A percentile compares a stretch with the other conserved stretches of the same genome.
phyloP scores from a whole-genome alignment of 1,284 basidiomycete genomes.

The Cystobasidium slooffiae region DNA sequence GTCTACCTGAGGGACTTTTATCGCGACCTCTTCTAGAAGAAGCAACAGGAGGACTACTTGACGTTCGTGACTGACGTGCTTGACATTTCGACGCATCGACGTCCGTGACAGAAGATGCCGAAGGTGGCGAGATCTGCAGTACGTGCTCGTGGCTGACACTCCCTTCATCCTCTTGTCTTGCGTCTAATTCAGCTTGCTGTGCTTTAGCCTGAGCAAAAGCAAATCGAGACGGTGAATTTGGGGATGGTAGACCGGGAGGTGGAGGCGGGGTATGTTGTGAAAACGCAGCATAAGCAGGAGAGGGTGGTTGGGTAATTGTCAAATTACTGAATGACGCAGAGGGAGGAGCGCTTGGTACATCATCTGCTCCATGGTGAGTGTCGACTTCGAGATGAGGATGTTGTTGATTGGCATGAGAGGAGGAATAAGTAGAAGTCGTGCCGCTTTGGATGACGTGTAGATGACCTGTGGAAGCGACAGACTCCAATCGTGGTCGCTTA shows the following conservation, averaged over 20 bases:
- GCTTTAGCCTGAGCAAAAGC: not conserved
- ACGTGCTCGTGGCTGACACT: too few relatives aligned
- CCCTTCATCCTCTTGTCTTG: not conserved
- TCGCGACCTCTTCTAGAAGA: not conserved
- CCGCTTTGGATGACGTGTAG: not conserved
- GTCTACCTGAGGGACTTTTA: constrained; percentile 12
- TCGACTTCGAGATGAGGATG: not conserved
- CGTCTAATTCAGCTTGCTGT: not conserved
- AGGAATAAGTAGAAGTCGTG: not conserved
- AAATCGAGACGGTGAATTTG: not conserved
- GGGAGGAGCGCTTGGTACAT: constrained; percentile 3
- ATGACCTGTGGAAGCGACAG: constrained; percentile 12
- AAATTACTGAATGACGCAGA: constrained; percentile 20
- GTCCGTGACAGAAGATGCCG: too few relatives aligned
- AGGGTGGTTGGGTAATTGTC: constrained; percentile 18
- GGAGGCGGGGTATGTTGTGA: constrained; percentile 11
- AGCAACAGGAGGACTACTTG: not conserved
- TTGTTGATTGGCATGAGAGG: not conserved
- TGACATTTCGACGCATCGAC: not conserved
- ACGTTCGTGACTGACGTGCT: constrained; percentile 9
- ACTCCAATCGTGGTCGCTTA: not conserved
- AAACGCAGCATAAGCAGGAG: constrained; percentile 29
- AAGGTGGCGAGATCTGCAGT: too few relatives aligned
- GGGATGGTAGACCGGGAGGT: not conserved
- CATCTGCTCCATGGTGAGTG: not conserved